Conservation (phyloP, 768 basidiomycete species). For the Pisolithus microcarpus region DNA sequence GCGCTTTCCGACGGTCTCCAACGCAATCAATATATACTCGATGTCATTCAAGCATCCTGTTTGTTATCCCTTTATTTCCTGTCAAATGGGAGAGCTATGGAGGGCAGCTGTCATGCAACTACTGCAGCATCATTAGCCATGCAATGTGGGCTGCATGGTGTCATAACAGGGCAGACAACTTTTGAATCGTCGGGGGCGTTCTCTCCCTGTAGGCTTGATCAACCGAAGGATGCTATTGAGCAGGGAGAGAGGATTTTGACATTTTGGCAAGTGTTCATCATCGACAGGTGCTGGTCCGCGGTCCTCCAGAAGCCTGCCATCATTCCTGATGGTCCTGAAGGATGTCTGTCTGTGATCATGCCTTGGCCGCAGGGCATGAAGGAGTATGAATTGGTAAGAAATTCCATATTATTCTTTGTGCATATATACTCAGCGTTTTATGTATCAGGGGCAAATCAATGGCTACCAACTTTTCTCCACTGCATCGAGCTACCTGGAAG, state of each 20-base stretch:
- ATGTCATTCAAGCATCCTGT: constrained; percentile 72
- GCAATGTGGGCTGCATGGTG: constrained; percentile 62
- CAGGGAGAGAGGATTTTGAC: constrained; percentile 67
- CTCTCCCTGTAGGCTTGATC: constrained; percentile 43
- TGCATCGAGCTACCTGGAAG: constrained; percentile 55
- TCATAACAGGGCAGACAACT: constrained; percentile 26
- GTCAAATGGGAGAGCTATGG: constrained; percentile 67
- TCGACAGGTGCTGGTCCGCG: constrained; percentile 79
- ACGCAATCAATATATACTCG: constrained; percentile 47
- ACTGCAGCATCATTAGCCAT: constrained; percentile 68
- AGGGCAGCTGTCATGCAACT: constrained; percentile 71
- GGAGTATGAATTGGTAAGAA: constrained; percentile 64
- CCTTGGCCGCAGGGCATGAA: constrained; percentile 73
- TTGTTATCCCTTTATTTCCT: constrained; percentile 71
- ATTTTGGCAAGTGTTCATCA: constrained; percentile 79
- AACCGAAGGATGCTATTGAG: constrained; percentile 49
- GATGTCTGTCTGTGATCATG: constrained; percentile 53
- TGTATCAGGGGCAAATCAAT: constrained; percentile 49
- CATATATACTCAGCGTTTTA: constrained; percentile 12
- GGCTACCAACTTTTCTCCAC: constrained; percentile 49
- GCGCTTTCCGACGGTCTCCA: constrained; percentile 58
- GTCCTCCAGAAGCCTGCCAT: constrained; percentile 59
- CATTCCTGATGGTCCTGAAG: constrained; percentile 56
- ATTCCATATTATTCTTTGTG: constrained; percentile 4
- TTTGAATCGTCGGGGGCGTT: constrained; percentile 31